Conservation (phyloP, 345 rosid genomes). For the Rhodamnia rubescens region DNA sequence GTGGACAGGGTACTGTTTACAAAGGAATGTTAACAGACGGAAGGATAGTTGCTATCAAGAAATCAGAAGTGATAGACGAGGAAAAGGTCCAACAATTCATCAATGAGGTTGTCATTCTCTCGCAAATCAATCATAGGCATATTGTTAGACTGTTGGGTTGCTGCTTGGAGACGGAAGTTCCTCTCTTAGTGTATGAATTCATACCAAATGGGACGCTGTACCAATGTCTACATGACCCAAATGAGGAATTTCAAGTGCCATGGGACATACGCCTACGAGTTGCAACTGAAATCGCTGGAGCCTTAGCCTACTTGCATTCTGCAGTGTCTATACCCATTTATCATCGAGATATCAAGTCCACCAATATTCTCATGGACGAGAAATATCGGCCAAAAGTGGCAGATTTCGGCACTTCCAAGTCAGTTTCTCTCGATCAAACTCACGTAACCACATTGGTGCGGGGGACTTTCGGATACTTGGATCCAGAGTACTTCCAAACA, state of each 20-base stretch:
- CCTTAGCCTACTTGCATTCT: background rate
- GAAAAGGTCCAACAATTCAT: background rate
- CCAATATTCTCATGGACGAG: background rate
- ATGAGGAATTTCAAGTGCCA: background rate
- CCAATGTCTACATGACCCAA: background rate
- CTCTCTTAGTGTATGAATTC: background rate
- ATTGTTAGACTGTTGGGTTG: background rate
- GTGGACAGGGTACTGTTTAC: background rate
- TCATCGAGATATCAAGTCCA: background rate
- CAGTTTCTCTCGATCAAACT: background rate
- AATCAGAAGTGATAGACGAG: background rate
- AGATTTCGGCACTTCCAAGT: background rate
- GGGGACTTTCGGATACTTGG: background rate
- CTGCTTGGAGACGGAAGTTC: background rate
- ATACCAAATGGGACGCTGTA: background rate
- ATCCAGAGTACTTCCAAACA: background rate
- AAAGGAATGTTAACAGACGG: slow-evolving; percentile 1
- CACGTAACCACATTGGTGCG: background rate
- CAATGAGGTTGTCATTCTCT: background rate
- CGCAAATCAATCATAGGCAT: background rate
- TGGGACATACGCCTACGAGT: background rate
- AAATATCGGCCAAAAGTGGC: background rate
- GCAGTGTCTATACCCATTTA: background rate
- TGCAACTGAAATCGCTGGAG: background rate
- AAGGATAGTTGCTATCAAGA: background rate